Evolutionary conservation across 2,329 filamentous ascomycete species (phyloP), one percentile per base, ranked within the genome.

Genomic region (Madurella mycetomatis): DNA sequence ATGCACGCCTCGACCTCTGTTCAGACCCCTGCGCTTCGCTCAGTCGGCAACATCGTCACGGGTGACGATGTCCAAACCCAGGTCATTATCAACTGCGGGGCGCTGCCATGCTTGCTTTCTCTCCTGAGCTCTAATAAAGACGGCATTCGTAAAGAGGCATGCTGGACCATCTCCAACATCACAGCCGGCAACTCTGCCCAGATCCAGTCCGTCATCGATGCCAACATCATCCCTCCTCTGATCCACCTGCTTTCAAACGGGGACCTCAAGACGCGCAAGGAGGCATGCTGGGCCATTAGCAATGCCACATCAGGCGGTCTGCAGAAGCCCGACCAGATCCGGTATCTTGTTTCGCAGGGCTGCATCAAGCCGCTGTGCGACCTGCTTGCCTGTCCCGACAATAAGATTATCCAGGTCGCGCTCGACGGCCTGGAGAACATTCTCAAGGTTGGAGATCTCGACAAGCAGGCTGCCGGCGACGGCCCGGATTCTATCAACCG

Each of bases 111-210:
- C 62, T 83, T 99, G n/a, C 78, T 97, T 49, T 94, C 92, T 37
- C 85, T 99, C 16, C 79, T 99, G 60, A 92, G 92, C 80, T 97
- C 92, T 37, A 94, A 90, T 68, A 99, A 99, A 82, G 94, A 99
- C 68, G 94, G 94, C 25, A 99, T 99, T 63, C 90, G 94, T 63
- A 99, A 99, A 81, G 94, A 99, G 75, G 94, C 94, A 30, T 99
- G 94, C 84, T 99, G 94, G 94, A 99, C 94, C 48, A 99, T 99
- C 66, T 96, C 92, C 70, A 99, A 99, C 81, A 90, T 99, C 67
- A 99, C 94, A 32, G 94, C 94, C 56, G 94, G 94, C 59, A 99
- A 99, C 80, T 96, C 92, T 39, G 90, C 87, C 54, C 94, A 99
- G 76, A 99, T 99, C 65, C 94, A 99, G 78, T 80, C 91, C 9